These are phyloP conservation scores for Phyllosticta ampelicida DNA, from an alignment of 2,329 filamentous ascomycete genomes.

Conservation along the genomic window DNA sequence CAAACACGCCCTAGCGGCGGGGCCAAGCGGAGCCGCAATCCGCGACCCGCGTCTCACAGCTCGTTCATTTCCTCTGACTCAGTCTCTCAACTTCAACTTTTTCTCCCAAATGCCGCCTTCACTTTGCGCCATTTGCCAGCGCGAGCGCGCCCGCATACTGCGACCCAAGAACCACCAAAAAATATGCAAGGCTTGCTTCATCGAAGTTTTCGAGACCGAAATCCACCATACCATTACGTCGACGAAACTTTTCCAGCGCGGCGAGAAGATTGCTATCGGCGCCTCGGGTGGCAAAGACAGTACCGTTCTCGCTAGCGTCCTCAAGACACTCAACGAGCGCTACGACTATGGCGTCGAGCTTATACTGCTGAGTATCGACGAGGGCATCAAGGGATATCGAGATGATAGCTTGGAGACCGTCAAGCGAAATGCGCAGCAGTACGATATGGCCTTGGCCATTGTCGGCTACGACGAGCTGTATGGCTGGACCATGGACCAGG, in stretches of 20 bases:
- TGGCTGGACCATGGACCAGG: conserved; percentile 99
- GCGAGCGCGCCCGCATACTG: conserved; percentile 73
- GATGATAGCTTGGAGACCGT: conserved; percentile 96
- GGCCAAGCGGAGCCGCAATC: neutral
- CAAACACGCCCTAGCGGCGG: neutral
- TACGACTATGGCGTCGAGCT: conserved; percentile 79
- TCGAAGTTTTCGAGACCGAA: conserved; percentile 79
- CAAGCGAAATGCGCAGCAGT: conserved; percentile 83
- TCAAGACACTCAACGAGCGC: conserved; percentile 88
- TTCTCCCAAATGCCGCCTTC: conserved; percentile 57
- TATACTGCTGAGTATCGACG: conserved; percentile 82
- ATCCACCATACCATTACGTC: conserved; percentile 84
- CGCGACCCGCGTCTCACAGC: neutral
- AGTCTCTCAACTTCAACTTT: conserved; percentile 1
- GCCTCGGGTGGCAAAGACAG: conserved; percentile 97
- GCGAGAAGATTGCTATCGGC: conserved; percentile 85
- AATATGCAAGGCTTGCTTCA: conserved; percentile 82
- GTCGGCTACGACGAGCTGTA: conserved; percentile 90
- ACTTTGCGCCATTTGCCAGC: conserved; percentile 65
- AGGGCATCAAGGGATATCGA: conserved; percentile 93
- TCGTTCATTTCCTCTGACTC: conserved; percentile 3
- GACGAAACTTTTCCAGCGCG: conserved; percentile 67
- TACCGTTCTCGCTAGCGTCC: conserved; percentile 84
- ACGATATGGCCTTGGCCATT: conserved; percentile 83
- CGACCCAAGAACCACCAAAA: conserved; percentile 92